Evolutionary conservation across 2,329 filamentous ascomycete genomes (phyloP).

Genomic region (Drechslerella dactyloides): DNA sequence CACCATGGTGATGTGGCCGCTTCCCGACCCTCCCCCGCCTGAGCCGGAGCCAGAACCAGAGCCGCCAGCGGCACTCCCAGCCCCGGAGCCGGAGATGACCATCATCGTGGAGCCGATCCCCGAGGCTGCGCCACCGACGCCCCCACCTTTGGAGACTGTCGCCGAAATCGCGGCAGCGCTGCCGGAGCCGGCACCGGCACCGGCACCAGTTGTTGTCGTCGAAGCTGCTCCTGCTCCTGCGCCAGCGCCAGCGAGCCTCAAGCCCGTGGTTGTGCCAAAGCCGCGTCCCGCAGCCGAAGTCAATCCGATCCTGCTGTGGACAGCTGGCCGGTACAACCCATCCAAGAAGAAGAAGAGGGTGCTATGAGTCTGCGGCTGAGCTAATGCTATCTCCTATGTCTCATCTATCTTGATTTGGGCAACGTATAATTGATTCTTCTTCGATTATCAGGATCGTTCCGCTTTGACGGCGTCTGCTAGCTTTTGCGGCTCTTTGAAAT

Average conservation of each 20-base stretch:
- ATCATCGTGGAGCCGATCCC: conserved; percentile 47
- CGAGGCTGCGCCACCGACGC: conserved; percentile 38
- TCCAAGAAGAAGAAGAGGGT: conserved; percentile 44
- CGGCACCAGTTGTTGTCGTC: conserved; percentile 14
- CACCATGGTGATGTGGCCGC: conserved; percentile 72
- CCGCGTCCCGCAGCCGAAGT: conserved; percentile 47
- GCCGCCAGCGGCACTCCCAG: conserved; percentile 50
- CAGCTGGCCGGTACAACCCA: conserved; percentile 54
- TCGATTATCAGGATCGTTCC: conserved; percentile 14
- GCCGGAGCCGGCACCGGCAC: conserved; percentile 25
- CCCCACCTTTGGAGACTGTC: conserved; percentile 37
- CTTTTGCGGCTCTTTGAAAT: conserved; percentile 14
- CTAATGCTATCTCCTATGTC: too few relatives aligned
- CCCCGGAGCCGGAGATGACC: conserved; percentile 50
- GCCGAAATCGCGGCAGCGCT: conserved; percentile 26
- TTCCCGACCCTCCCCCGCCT: conserved; percentile 60
- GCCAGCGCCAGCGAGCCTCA: conserved; percentile 43
- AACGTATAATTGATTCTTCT: background rate
- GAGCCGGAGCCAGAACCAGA: conserved; percentile 42
- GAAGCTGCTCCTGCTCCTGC: conserved; percentile 47
- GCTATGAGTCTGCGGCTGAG: background rate
- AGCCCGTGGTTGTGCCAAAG: conserved; percentile 50
- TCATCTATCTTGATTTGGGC: background rate
- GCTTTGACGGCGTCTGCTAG: conserved; percentile 31
- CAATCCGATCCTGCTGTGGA: conserved; percentile 54